A percentile compares a stretch with the other conserved stretches of the same genome.
Evolutionary conservation across 2,329 filamentous ascomycete genomes (phyloP).

Genomic region (Cladosporium sp.): DNA sequence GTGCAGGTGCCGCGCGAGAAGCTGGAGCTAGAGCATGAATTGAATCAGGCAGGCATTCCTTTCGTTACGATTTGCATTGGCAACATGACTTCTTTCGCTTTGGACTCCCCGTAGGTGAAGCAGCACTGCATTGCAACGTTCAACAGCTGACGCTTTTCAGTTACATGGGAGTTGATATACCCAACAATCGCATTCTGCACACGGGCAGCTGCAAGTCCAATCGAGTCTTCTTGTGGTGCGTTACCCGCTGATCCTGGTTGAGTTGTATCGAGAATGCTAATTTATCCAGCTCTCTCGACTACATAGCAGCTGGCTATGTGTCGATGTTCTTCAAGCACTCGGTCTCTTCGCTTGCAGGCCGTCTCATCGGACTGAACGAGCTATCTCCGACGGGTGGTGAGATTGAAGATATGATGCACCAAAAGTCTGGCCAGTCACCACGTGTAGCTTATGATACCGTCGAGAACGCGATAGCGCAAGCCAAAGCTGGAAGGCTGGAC

Average conservation of each 20-base stretch:
- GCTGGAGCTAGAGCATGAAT: neutral
- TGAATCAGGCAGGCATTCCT: neutral
- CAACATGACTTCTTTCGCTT: conserved; percentile 10
- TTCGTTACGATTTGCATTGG: conserved; percentile 10
- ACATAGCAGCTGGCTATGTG: neutral
- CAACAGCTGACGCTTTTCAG: neutral
- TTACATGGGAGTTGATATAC: conserved; percentile 7
- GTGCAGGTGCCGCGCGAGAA: conserved; percentile 1
- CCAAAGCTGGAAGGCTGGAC: neutral
- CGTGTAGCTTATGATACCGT: conserved; percentile 4
- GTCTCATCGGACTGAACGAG: conserved; percentile 3
- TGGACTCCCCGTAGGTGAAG: conserved; percentile 1
- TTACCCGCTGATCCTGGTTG: neutral
- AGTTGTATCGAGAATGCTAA: neutral
- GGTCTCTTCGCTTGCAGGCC: neutral
- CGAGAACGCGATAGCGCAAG: neutral
- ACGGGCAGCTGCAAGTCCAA: neutral
- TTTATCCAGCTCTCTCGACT: neutral
- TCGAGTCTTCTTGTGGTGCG: neutral
- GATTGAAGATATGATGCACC: neutral
- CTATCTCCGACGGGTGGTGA: neutral
- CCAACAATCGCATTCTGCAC: conserved; percentile 9
- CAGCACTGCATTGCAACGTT: neutral
- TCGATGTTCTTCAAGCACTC: neutral
- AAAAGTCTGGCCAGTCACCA: neutral